phyloP scores from a whole-genome alignment of 2,329 filamentous ascomycete species.

The Phialophora expanda region DNA sequence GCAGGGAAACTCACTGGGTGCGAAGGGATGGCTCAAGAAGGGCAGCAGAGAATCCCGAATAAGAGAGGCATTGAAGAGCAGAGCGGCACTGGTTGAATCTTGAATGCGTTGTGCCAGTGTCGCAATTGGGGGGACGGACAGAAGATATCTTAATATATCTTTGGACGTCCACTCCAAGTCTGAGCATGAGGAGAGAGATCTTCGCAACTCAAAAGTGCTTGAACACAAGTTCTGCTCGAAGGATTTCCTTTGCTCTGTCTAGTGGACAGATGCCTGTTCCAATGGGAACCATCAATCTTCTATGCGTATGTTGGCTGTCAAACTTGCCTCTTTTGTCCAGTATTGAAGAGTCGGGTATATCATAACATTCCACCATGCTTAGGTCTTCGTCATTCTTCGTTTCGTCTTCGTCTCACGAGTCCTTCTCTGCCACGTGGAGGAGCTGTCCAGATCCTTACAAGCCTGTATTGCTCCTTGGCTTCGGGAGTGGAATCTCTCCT shows the following conservation, averaged over 20 bases:
- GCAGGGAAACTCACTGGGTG: conserved; percentile 38
- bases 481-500: conserved; percentile 29
- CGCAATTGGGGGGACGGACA: neutral
- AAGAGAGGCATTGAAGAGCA: conserved; percentile 33
- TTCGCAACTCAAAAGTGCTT: neutral
- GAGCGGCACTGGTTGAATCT: conserved; percentile 30
- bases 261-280: neutral
- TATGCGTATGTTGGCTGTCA: neutral
- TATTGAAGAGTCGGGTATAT: neutral
- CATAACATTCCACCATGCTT: neutral
- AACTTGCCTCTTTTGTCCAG: neutral
- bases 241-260: neutral
- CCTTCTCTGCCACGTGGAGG: neutral
- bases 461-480: conserved; percentile 22
- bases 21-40: conserved; percentile 39
- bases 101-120: neutral
- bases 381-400: neutral
- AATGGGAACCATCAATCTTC: neutral
- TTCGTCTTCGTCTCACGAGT: neutral
- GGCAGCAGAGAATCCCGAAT: conserved; percentile 31
- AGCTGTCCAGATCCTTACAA: conserved; percentile 8
- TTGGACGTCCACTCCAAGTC: neutral
- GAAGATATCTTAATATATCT: neutral
- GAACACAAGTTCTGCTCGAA: neutral
- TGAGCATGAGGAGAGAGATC: neutral